Conservation (phyloP, 805 yeast genomes). For the Yarrowia sp. region DNA sequence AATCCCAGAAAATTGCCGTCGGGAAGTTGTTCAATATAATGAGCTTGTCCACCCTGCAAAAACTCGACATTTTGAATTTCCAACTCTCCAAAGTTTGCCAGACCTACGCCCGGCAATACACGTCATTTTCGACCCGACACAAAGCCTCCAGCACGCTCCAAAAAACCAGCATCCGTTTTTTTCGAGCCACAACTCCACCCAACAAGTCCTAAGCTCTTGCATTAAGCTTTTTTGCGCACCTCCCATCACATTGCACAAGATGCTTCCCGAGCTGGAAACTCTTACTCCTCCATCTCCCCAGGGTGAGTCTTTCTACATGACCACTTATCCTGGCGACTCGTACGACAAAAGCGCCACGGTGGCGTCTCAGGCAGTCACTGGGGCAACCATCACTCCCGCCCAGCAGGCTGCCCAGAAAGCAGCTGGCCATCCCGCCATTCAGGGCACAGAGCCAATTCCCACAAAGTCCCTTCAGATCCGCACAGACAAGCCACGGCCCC, state of each 20-base stretch:
- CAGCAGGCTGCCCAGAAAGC: constrained; percentile 26
- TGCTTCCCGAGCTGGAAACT: constrained; percentile 23
- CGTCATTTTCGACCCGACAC: no score
- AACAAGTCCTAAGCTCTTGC: neutral
- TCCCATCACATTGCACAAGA: neutral
- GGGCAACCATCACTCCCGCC: constrained; percentile 6
- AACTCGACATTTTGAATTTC: neutral
- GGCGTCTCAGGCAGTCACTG: no score
- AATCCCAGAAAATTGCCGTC: constrained; percentile 12
- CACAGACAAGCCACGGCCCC: constrained; percentile 93
- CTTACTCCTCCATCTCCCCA: constrained; percentile 24
- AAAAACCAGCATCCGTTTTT: no score
- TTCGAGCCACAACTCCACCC: neutral
- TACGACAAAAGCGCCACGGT: neutral
- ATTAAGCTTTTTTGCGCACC: neutral
- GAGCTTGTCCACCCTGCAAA: neutral
- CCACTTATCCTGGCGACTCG: neutral
- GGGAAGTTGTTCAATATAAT: constrained; percentile 11
- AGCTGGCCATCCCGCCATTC: constrained; percentile 24
- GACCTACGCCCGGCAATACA: no score
- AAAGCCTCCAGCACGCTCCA: no score
- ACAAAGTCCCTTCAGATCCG: constrained; percentile 78
- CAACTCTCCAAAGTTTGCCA: neutral
- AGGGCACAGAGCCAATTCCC: constrained; percentile 65
- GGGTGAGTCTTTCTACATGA: constrained; percentile 10